phyloP scores from a whole-genome alignment of 225 moss, liverwort and hornwort species.

The Pseudoscleropodium purum region DNA sequence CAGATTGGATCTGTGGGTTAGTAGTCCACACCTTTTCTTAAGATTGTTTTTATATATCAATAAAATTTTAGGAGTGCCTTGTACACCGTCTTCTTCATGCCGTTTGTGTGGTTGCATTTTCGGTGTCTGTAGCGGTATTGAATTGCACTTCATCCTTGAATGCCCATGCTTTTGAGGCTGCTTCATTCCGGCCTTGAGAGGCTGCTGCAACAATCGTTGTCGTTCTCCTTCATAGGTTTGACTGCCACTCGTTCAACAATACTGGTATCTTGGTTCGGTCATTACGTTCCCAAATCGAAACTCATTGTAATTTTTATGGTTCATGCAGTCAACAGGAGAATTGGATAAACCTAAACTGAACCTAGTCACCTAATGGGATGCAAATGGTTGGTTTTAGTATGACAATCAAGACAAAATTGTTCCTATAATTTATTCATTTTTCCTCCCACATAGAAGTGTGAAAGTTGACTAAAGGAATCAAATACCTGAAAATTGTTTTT shows the following conservation, averaged over 20 bases:
- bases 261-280: background rate
- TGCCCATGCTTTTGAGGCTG: background rate
- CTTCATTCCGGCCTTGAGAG: background rate
- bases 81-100: background rate
- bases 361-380: too few relatives aligned
- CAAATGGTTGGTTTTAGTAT: background rate
- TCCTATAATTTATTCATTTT: background rate
- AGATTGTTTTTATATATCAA: constrained; percentile 37
- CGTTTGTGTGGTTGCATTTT: background rate
- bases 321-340: too few relatives aligned
- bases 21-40: constrained; percentile 25
- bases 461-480: background rate
- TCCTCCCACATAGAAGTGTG: background rate
- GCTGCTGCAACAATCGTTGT: background rate
- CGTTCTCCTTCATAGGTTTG: background rate
- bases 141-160: background rate
- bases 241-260: background rate
- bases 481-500: background rate
- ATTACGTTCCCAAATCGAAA: background rate
- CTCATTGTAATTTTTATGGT: background rate
- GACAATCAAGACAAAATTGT: background rate
- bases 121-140: background rate
- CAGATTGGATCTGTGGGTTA: constrained; percentile 3
- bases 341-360: too few relatives aligned
- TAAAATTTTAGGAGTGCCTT: constrained; percentile 28